These are phyloP conservation scores for Pistacia integerrima DNA, from an alignment of 345 rosid genomes.

Conservation along the genomic window DNA sequence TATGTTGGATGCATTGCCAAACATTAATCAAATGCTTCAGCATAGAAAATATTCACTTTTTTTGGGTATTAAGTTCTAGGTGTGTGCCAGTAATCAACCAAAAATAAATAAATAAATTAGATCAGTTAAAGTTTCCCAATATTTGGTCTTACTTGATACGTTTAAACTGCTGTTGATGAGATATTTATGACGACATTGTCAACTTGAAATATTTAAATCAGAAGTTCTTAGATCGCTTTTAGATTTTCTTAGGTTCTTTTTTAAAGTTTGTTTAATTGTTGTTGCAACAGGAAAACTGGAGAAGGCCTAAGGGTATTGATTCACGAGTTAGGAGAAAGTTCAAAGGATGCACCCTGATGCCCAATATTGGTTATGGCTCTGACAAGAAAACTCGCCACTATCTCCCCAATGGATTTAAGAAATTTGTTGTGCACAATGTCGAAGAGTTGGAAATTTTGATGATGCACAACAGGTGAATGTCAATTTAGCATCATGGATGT, in stretches of 20 bases:
- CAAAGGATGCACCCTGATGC: constrained; percentile 69
- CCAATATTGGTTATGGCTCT: constrained; percentile 65
- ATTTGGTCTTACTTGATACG: neutral
- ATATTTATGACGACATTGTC: neutral
- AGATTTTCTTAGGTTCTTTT: neutral
- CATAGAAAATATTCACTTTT: neutral
- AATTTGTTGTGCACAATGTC: constrained; percentile 60
- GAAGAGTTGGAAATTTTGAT: constrained; percentile 61
- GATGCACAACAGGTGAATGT: constrained; percentile 66
- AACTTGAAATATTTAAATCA: neutral
- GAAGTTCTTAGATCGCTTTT: neutral
- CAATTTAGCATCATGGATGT: neutral
- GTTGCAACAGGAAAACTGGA: constrained; percentile 48
- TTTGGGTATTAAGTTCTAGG: neutral
- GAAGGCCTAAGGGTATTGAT: constrained; percentile 76
- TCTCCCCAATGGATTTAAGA: constrained; percentile 73
- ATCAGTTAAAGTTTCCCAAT: neutral
- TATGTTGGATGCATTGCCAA: no score
- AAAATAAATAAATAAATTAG: neutral
- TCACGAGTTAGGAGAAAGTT: constrained; percentile 79
- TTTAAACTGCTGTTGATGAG: neutral
- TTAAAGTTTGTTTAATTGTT: neutral
- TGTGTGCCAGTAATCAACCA: neutral
- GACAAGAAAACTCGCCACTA: constrained; percentile 73
- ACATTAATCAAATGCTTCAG: neutral